Evolutionary conservation across 2,329 filamentous ascomycete genomes (phyloP).

Genomic region (Hypoxylon sp.): DNA sequence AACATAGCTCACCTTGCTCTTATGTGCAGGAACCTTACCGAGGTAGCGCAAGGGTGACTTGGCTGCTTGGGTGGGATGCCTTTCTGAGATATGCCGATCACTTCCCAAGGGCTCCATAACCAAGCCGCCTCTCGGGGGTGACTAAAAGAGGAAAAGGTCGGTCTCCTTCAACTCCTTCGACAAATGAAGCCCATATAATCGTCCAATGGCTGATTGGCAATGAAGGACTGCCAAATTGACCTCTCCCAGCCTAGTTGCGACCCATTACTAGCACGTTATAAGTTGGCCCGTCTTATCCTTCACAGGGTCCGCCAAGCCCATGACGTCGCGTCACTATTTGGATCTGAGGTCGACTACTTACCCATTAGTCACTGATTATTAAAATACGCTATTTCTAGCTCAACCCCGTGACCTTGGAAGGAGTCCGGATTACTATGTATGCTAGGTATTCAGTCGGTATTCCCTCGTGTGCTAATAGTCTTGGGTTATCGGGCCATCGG

Average conservation of each 20-base stretch:
- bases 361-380: slow-evolving; percentile 42
- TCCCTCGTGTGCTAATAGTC: slow-evolving; percentile 9
- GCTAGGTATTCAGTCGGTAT: slow-evolving; percentile 1
- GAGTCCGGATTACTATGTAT: slow-evolving; percentile 9
- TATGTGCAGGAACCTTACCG: slow-evolving; percentile 33
- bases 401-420: slow-evolving; percentile 8
- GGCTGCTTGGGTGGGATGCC: slow-evolving; percentile 37
- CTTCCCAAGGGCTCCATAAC: slow-evolving; percentile 30
- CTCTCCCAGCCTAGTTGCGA: slow-evolving; percentile 22
- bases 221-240: slow-evolving; percentile 29
- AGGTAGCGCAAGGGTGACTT: slow-evolving; percentile 13
- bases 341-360: slow-evolving; percentile 22
- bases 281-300: slow-evolving; percentile 22
- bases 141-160: slow-evolving; percentile 39
- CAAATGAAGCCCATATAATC: slow-evolving; percentile 38
- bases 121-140: slow-evolving; percentile 23
- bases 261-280: slow-evolving; percentile 14
- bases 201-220: slow-evolving; percentile 32
- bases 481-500: slow-evolving; percentile 34
- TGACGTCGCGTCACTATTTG: slow-evolving; percentile 39
- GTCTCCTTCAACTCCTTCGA: slow-evolving; percentile 38
- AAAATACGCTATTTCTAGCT: slow-evolving; percentile 28
- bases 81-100: slow-evolving; percentile 46
- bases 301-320: slow-evolving; percentile 28
- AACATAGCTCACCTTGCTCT: slow-evolving; percentile 41